Evolutionary conservation across 495 filamentous ascomycete species (phyloP).

Genomic region (Podospora pseudocomata): DNA sequence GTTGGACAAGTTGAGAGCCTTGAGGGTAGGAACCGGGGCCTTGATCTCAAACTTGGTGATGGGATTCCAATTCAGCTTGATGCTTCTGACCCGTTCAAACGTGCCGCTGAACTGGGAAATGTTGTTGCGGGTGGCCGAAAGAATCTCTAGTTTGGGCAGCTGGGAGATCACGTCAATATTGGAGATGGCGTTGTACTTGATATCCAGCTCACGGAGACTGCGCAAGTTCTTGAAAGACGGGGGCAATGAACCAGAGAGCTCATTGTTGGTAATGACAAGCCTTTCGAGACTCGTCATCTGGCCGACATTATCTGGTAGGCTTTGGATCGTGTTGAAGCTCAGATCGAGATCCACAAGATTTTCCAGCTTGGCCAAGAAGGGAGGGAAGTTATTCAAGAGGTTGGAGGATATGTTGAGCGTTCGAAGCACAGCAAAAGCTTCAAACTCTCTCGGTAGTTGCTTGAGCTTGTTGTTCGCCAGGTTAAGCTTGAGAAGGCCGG

Average conservation of each 20-base stretch:
- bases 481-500: conserved; percentile 82
- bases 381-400: conserved; percentile 76
- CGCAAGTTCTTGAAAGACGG: conserved; percentile 62
- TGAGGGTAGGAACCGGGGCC: conserved; percentile 71
- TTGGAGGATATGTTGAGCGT: conserved; percentile 91
- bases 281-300: conserved; percentile 74
- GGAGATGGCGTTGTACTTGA: conserved; percentile 83
- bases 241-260: conserved; percentile 68
- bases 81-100: conserved; percentile 75
- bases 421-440: conserved; percentile 67
- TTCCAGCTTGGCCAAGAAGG: conserved; percentile 75
- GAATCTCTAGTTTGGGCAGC: conserved; percentile 79
- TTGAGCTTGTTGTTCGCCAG: conserved; percentile 88
- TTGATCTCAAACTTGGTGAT: conserved; percentile 87
- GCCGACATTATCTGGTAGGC: conserved; percentile 72
- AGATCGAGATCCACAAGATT: conserved; percentile 90
- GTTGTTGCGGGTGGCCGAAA: conserved; percentile 85
- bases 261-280: conserved; percentile 94
- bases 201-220: conserved; percentile 86
- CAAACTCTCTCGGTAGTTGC: conserved; percentile 74
- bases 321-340: conserved; percentile 88
- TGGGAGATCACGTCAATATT: conserved; percentile 80
- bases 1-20: conserved; percentile 78
- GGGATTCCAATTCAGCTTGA: conserved; percentile 88
- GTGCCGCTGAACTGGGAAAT: conserved; percentile 82